phyloP scores from a whole-genome alignment of 345 rosid genomes.

The Leavenworthia alabamica region DNA sequence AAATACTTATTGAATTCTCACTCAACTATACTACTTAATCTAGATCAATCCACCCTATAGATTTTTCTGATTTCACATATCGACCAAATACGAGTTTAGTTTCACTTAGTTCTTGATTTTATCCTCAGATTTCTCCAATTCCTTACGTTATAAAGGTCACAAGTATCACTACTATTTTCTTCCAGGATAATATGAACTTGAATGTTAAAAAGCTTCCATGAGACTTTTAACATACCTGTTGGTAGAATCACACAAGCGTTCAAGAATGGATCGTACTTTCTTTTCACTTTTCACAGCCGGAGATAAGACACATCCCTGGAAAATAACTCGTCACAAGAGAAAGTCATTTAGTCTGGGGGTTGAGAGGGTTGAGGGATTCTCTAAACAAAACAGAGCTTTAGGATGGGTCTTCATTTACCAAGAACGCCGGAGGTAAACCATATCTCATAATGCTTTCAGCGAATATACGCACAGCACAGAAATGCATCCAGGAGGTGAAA shows the following conservation, averaged over 20 bases:
- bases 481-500: constrained; percentile 99
- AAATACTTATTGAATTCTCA: neutral
- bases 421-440: constrained; percentile 91
- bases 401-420: constrained; percentile 52
- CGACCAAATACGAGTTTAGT: neutral
- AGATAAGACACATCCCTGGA: constrained; percentile 84
- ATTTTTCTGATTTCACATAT: neutral
- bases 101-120: neutral
- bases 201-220: neutral
- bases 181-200: neutral
- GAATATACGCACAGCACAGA: constrained; percentile 88
- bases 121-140: neutral
- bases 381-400: neutral
- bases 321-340: constrained; percentile 16
- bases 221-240: constrained; percentile 56
- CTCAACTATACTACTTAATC: neutral
- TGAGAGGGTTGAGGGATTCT: constrained; percentile 1
- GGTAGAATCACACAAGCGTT: constrained; percentile 59
- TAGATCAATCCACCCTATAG: neutral
- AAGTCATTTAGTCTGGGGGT: neutral
- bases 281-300: constrained; percentile 79
- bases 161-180: neutral
- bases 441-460: constrained; percentile 97
- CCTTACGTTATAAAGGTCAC: neutral
- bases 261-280: constrained; percentile 91